Evolutionary conservation across 2,329 filamentous ascomycete species (phyloP).

Genomic region (Claviceps capensis): DNA sequence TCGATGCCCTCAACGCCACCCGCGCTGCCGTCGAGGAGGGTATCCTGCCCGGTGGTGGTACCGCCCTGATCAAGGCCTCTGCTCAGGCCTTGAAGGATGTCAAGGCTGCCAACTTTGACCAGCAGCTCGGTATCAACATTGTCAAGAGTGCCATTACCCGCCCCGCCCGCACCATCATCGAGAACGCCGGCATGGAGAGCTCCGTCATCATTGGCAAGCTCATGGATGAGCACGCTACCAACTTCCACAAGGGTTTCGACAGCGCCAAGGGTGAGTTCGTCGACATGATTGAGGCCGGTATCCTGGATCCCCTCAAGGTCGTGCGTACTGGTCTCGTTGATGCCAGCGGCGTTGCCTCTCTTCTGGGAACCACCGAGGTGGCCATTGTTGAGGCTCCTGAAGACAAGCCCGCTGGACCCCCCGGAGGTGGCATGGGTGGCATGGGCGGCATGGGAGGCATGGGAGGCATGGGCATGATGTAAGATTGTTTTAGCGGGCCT

Average conservation of each 20-base stretch:
- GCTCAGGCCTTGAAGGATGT: constrained; percentile 71
- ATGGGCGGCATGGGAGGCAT: constrained; percentile 45
- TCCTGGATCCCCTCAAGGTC: constrained; percentile 98
- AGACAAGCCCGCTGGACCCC: constrained; percentile 58
- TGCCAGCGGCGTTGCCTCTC: constrained; percentile 87
- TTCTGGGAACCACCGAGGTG: constrained; percentile 95
- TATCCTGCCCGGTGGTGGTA: constrained; percentile 96
- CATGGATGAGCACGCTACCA: constrained; percentile 75
- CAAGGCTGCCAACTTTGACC: constrained; percentile 93
- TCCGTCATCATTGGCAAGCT: constrained; percentile 97
- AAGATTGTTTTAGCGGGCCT: constrained; percentile 19
- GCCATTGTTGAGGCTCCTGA: constrained; percentile 93
- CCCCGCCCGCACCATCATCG: constrained; percentile 86
- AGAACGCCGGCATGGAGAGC: constrained; percentile 94
- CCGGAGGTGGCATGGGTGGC: constrained; percentile 54
- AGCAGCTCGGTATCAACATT: constrained; percentile 95
- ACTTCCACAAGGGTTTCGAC: constrained; percentile 99
- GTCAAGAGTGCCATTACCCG: constrained; percentile 97
- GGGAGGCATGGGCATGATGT: constrained; percentile 35
- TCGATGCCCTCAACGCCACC: constrained; percentile 95
- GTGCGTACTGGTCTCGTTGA: constrained; percentile 92
- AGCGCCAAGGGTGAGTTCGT: constrained; percentile 95
- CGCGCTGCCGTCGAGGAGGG: constrained; percentile 97
- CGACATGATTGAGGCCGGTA: constrained; percentile 95
- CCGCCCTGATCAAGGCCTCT: constrained; percentile 92